Base-by-base conservation (phyloP, 495 filamentous ascomycete genomes). In the Aspergillus carlsbadensis region DNA sequence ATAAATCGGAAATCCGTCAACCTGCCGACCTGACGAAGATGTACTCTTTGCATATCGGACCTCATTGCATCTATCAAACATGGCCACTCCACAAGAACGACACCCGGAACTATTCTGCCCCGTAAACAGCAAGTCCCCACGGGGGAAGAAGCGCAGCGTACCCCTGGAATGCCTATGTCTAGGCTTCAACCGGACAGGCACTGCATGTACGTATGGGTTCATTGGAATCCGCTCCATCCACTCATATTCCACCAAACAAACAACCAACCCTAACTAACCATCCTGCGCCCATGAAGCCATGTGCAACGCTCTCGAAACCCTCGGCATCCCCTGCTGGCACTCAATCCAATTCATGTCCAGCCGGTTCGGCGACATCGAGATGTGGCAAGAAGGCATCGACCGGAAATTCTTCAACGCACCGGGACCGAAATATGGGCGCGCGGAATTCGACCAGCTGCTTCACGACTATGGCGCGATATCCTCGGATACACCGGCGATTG, bases 321-420 rank as follows among this genome's bases (percentile, higher is more conserved):
- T 67, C 36, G 52, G 62, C 5, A 5, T 56, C 20, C 50, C 58
- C 35, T 62, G 58, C 36, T 64, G 50, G 43, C 62, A 67, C 45
- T 57, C 54, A 7, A 57, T 22, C 13, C 45, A 57, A 48, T 57
- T 57, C 18, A 41, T 57, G 44, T 41, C 34, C n/a, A 45, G 6
- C 14, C 18, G 21, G 21, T 45, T 45, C 42, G 42, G 42, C 42
- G 42, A 45, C 17, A 45, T 45, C 7, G 49, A 54, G 10, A 54
- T 59, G 49, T 59, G 57, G 57, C 49, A 54, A 14, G 39, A 59
- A 48, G 57, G 18, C 14, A 13, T 59, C 1, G 18, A 47, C 15
- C 29, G 49, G 1, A 59, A 54, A 31, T 59, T 59, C 50, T 53
- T 54, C 31, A 29, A 26, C 5, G 41, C 40, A 2, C 42, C 42